A percentile compares a stretch with the other conserved stretches of the same genome.
Conservation (phyloP, 2,329 filamentous ascomycete genomes). For the Penicillium hordei region DNA sequence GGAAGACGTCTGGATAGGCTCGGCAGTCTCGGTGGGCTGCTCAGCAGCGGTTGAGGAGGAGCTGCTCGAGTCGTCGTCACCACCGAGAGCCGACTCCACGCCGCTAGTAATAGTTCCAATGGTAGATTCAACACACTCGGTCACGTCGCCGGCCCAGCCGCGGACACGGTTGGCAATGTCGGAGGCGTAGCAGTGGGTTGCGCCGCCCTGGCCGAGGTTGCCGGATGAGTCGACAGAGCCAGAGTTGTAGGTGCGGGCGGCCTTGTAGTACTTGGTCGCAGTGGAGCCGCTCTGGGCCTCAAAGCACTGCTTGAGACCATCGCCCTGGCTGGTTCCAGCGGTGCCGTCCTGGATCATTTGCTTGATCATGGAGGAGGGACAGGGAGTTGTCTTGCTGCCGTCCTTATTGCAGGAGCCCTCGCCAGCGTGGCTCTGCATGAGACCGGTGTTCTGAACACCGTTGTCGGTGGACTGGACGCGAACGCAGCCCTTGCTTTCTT, state of each 20-base stretch:
- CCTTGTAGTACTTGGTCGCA: slow-evolving; percentile 32
- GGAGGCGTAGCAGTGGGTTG: slow-evolving; percentile 31
- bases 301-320: slow-evolving; percentile 38
- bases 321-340: slow-evolving; percentile 35
- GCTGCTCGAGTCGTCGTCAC: slow-evolving; percentile 13
- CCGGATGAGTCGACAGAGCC: slow-evolving; percentile 34
- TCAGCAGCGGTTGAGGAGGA: slow-evolving; percentile 8
- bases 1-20: slow-evolving; percentile 7
- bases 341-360: slow-evolving; percentile 44
- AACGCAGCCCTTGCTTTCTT: slow-evolving; percentile 49
- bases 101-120: slow-evolving; percentile 17
- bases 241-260: slow-evolving; percentile 46
- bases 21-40: slow-evolving; percentile 8
- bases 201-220: slow-evolving; percentile 33
- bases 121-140: slow-evolving; percentile 15
- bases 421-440: slow-evolving; percentile 35
- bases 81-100: slow-evolving; percentile 5
- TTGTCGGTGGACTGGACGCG: slow-evolving; percentile 44
- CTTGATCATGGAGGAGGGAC: slow-evolving; percentile 29
- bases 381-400: slow-evolving; percentile 24
- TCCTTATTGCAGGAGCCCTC: slow-evolving; percentile 38
- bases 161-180: slow-evolving; percentile 32
- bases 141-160: slow-evolving; percentile 26
- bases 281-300: slow-evolving; percentile 27
- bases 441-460: slow-evolving; percentile 46